These are phyloP conservation scores for Paramyrothecium roridum DNA, from an alignment of 2,329 filamentous ascomycete species.

Conservation along the genomic window DNA sequence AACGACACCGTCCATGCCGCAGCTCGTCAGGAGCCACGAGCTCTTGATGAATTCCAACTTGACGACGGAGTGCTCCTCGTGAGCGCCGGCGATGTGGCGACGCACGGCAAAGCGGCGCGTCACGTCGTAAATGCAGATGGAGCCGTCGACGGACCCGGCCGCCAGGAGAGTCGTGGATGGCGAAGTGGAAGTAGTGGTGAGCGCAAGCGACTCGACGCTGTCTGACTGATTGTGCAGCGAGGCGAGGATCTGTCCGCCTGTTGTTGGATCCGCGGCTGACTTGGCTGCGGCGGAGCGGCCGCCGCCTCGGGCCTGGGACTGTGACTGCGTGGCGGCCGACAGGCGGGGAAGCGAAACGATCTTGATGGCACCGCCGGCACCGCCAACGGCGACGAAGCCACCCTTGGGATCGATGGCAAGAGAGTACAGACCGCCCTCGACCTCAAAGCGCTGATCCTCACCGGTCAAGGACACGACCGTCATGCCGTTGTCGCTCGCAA, in stretches of 20 bases:
- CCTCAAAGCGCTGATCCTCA: constrained; percentile 83
- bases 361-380: constrained; percentile 81
- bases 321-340: constrained; percentile 17
- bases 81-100: constrained; percentile 75
- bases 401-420: constrained; percentile 80
- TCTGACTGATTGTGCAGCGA: constrained; percentile 74
- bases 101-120: constrained; percentile 84
- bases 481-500: constrained; percentile 50
- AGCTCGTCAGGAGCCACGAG: constrained; percentile 74
- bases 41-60: constrained; percentile 81
- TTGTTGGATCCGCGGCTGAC: constrained; percentile 29
- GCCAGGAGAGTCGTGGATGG: constrained; percentile 56
- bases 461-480: constrained; percentile 75
- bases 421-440: constrained; percentile 88
- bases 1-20: constrained; percentile 89
- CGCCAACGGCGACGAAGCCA: constrained; percentile 79
- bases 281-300: constrained; percentile 24
- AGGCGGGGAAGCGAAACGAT: constrained; percentile 78
- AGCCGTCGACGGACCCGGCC: constrained; percentile 69
- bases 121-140: constrained; percentile 82
- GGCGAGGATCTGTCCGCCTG: constrained; percentile 67
- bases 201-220: constrained; percentile 73
- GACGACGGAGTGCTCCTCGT: constrained; percentile 86
- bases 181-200: constrained; percentile 38
- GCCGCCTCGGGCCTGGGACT: constrained; percentile 16